Evolutionary conservation across 257 asterid species (phyloP).

Genomic region (Agastache rugosa): DNA sequence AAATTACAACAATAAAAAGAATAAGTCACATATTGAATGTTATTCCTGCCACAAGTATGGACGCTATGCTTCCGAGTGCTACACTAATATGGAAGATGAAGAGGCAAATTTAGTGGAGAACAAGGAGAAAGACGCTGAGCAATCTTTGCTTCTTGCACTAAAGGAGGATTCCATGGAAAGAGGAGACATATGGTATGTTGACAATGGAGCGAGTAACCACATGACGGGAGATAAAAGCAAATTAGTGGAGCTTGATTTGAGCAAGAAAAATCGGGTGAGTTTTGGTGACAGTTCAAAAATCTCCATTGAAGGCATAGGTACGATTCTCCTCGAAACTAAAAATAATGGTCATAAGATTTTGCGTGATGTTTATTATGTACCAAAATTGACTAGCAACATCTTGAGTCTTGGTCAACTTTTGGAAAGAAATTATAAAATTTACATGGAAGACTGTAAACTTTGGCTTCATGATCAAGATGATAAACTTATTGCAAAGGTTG

Average conservation of each 20-base stretch:
- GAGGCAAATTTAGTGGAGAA: no score
- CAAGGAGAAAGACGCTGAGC: not conserved
- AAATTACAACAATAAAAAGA: no score
- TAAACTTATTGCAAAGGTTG: constrained; percentile 19
- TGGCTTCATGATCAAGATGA: no score
- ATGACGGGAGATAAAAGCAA: not conserved
- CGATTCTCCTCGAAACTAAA: constrained; percentile 5
- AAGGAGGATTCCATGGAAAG: not conserved
- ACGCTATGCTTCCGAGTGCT: no score
- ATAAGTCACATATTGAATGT: no score
- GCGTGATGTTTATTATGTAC: not conserved
- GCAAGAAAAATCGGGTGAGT: no score
- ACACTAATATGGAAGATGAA: no score
- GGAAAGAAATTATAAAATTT: not conserved
- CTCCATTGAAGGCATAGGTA: not conserved
- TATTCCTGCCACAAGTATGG: no score
- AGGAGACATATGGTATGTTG: not conserved
- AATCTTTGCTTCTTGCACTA: not conserved
- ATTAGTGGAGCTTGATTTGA: no score
- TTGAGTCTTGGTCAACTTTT: constrained; percentile 9
- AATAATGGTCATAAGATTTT: not conserved
- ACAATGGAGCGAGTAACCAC: not conserved
- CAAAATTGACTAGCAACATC: no score
- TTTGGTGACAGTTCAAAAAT: not conserved
- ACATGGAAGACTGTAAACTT: no score